These are phyloP conservation scores for Trifolium subterraneum DNA, from an alignment of 306 rosid genomes.

Conservation along the genomic window DNA sequence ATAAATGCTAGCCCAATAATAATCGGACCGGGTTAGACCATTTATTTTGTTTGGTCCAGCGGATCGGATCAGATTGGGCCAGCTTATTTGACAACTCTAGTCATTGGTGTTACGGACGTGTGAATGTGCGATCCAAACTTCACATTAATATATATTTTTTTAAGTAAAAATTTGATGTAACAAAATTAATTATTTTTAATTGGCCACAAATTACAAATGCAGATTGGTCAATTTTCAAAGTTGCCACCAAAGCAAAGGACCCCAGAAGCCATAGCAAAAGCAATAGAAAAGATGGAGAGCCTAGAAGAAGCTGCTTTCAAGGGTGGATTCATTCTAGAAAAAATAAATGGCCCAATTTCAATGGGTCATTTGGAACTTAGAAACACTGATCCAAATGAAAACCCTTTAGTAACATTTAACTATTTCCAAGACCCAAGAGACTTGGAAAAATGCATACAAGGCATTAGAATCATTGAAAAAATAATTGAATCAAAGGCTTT, in stretches of 20 bases:
- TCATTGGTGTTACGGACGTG: background rate
- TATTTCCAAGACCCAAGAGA: slow-evolving; percentile 69
- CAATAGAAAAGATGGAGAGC: slow-evolving; percentile 46
- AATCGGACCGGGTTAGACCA: too few relatives aligned
- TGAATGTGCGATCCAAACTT: background rate
- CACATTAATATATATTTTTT: background rate
- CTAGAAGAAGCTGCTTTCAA: slow-evolving; percentile 52
- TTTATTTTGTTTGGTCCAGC: too few relatives aligned
- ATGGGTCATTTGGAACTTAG: slow-evolving; percentile 65
- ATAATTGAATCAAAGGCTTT: slow-evolving; percentile 62
- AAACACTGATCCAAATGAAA: slow-evolving; percentile 62
- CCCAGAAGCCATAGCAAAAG: slow-evolving; percentile 64
- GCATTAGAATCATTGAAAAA: slow-evolving; percentile 51
- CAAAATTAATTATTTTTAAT: background rate
- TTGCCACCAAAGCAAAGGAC: slow-evolving; percentile 52
- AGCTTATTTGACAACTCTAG: too few relatives aligned
- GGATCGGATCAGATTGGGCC: too few relatives aligned
- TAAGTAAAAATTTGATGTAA: background rate
- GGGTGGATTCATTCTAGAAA: slow-evolving; percentile 79
- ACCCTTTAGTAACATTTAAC: slow-evolving; percentile 77
- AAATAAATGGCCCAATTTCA: slow-evolving; percentile 70
- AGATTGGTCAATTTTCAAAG: slow-evolving; percentile 47
- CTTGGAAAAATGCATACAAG: slow-evolving; percentile 67
- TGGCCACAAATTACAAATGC: slow-evolving; percentile 21
- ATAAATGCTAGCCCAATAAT: too few relatives aligned